phyloP scores from a whole-genome alignment of 257 asterid genomes.

The Solanum bukasovii region DNA sequence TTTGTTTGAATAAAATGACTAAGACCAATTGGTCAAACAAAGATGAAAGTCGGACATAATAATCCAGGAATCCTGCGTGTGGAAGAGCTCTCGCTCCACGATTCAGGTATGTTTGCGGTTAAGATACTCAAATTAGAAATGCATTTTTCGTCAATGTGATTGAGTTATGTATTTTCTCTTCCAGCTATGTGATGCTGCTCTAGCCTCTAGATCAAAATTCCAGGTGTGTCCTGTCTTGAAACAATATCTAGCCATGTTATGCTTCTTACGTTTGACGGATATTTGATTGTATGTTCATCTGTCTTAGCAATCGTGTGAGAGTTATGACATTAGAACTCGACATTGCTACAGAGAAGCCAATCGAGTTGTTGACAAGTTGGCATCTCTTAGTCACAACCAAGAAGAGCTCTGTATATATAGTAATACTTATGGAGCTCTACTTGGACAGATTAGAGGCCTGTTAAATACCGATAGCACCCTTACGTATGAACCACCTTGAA shows the following conservation, averaged over 20 bases:
- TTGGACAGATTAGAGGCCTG: not conserved
- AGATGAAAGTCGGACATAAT: not conserved
- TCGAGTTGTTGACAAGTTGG: not conserved
- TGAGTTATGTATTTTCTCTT: not conserved
- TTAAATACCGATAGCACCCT: not conserved
- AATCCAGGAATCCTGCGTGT: not conserved
- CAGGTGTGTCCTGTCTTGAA: not conserved
- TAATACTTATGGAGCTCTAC: not conserved
- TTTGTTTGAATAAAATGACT: not conserved
- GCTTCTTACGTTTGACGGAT: not conserved
- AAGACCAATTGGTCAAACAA: not conserved
- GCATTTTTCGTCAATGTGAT: not conserved
- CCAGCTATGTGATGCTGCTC: not conserved
- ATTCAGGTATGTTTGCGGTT: not conserved
- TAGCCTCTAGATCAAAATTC: not conserved
- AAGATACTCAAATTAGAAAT: not conserved
- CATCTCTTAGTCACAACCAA: not conserved
- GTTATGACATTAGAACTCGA: not conserved
- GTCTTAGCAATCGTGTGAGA: not conserved
- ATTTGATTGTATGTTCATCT: not conserved
- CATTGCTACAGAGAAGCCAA: not conserved
- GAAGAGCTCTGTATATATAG: not conserved
- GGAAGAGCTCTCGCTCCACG: not conserved
- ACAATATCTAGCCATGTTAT: not conserved
- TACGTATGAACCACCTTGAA: not conserved